Evolutionary conservation across 2,329 filamentous ascomycete genomes (phyloP), one percentile per base, ranked within the genome.

Genomic region (Hymenoscyphus infarciens): DNA sequence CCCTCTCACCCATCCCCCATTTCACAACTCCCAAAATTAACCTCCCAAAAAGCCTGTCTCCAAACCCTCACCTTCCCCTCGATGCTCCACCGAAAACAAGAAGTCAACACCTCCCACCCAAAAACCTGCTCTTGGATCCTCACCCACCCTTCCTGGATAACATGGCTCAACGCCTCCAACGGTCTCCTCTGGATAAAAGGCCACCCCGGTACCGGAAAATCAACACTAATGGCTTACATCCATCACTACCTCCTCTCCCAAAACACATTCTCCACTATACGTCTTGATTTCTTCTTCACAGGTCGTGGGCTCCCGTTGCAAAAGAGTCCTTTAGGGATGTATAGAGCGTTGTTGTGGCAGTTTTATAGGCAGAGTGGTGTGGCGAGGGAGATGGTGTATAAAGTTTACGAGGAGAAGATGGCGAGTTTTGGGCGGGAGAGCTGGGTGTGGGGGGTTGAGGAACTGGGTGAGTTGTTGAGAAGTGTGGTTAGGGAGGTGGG

Each of bases 291-390:
- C 70, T 77, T 77, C 67, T 77, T 77, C 49, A 71, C 75, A 19
- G 68, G 65, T 8, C 72, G 73, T 16, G 74, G 75, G 6, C 22
- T 45, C 3, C 53, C 33, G 0, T 63, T 83, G 3, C 80, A 85
- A 53, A 81, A 73, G 54, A 77, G 79, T 0, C 71, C 74, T 0
- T 5, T 74, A 0, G 83, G 83, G 0, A 77, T 85, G 74, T 83
- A 81, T 64, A 75, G 81, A 1, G 80, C 79, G 0, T 56, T 85
- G 0, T 53, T 67, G 5, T 33, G 71, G 0, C 81, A 84, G 33
- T 65, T 85, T 64, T 84, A 66, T 76, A 0, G 62, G 79, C 0
- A 72, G 77, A 52, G 39, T 49, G 19, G 5, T 15, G 7, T 25
- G 13, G 61, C 57, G 13, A 27, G 61, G 25, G 52, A 60, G 15